Base-by-base conservation (phyloP, 2,329 filamentous ascomycete species). In the Claviceps digitariae region DNA sequence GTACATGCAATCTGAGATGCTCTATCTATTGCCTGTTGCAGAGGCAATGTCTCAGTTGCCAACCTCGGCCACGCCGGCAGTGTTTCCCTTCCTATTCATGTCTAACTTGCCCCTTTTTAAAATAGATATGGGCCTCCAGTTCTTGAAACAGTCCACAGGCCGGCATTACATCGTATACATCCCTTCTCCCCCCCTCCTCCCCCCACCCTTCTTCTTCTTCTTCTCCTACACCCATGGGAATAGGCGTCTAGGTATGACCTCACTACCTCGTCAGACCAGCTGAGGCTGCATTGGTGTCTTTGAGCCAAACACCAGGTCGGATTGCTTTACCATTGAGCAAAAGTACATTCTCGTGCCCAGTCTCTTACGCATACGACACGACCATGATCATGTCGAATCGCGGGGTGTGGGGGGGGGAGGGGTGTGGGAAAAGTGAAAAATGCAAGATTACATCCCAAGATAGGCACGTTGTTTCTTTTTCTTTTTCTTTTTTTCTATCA, bases 21-120 rank as follows among this genome's bases (percentile, higher is more conserved):
- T 23, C 31, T 17, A 5, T 48, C 20, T 38, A 48, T 38, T 34
- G 47, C 47, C 47, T 48, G 17, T 38, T 48, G 29, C 21, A 29
- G 52, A 43, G 25, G 47, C n/a, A 38, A 46, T 54, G 52, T 54
- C 41, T 54, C 52, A 54, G 27, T 7, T 50, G 48, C n/a, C 41
- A 36, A 34, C 41, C 40, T 50, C 40, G 43, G 31, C 34, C 31
- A 31, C 34, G 21, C 43, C 34, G 23, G 43, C 15, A 29, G 20
- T 40, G 41, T 36, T 25, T n/a, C n/a, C n/a, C 8, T 20, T 9
- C 23, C 43, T 45, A 6, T 2, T 17, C 21, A 27, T 45, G 36
- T 17, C 17, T 38, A n/a, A 38, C 3, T 17, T 15, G 25, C 3
- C 7, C 13, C 23, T 41, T 41, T 27, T 4, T 8, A 27, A 25